Evolutionary conservation across 2,329 filamentous ascomycete genomes (phyloP), one percentile per base, ranked within the genome.

Genomic region (Epichloe aotearoae): DNA sequence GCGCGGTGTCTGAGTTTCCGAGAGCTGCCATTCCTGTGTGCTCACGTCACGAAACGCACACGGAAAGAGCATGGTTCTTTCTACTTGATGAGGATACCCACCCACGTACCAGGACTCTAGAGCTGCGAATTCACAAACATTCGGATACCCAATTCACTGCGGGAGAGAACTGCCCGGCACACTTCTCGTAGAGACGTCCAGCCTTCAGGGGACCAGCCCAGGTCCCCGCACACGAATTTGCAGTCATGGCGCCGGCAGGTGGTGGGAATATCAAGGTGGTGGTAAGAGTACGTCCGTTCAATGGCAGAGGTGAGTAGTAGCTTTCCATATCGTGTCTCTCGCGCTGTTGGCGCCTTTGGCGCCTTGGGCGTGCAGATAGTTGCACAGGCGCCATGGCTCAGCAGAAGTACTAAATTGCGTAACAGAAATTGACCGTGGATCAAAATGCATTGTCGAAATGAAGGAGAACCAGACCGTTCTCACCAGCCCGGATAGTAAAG

Each of bases 181-280:
- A 61, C 59, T 58, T 54, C 55, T 54, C 50, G 54, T 50, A 51
- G 54, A 54, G 53, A 60, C 57, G 50, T 49, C 51, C 50, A 49
- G 50, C 52, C 50, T 57, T 46, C 50, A 61, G 66, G 65, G 66
- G 64, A 62, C 67, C 65, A 58, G 39, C 52, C 47, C 54, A 54
- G 66, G 66, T 66, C 66, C 66, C 66, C 65, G 54, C 58, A 55
- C 57, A 56, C 57, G 52, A 54, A 53, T 51, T 52, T 55, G 57
- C 58, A 61, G 57, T 50, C 61, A 69, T 69, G 67, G 61, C 67
- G 58, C 67, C 73, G 54, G 73, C 79, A 60, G 87, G 87, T 64
- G 89, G 86, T 72, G 90, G 93, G 66, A 98, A 98, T 66, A 98
- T 98, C 70, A 98, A 98, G 83, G 93, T 98, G 73, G 93, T 98